Percentiles rank a stretch among this genome's conserved stretches.
phyloP scores from a whole-genome alignment of 768 basidiomycete species.

The Boletus bicolor region DNA sequence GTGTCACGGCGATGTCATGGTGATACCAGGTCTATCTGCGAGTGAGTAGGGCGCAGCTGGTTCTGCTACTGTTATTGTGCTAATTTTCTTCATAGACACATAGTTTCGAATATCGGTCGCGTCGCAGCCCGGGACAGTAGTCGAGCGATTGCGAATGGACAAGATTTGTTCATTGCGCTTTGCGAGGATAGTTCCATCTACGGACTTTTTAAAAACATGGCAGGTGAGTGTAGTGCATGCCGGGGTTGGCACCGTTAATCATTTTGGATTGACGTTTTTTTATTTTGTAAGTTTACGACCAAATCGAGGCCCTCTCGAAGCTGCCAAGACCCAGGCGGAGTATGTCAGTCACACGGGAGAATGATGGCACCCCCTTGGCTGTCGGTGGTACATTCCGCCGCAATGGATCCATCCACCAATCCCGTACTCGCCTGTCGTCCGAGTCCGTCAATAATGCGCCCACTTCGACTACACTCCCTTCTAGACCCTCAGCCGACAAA shows the following conservation, averaged over 20 bases:
- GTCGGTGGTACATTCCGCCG: slow-evolving; percentile 18
- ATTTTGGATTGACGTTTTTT: slow-evolving; percentile 17
- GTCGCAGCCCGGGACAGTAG: slow-evolving; percentile 86
- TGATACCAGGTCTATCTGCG: slow-evolving; percentile 71
- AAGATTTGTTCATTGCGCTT: slow-evolving; percentile 83
- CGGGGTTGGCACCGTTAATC: not conserved
- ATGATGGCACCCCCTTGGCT: slow-evolving; percentile 45
- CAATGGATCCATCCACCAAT: slow-evolving; percentile 23
- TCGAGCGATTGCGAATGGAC: slow-evolving; percentile 65
- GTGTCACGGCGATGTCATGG: slow-evolving; percentile 15
- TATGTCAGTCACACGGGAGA: slow-evolving; percentile 66
- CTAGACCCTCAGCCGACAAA: slow-evolving; percentile 65
- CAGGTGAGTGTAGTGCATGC: slow-evolving; percentile 48
- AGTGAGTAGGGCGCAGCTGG: slow-evolving; percentile 50
- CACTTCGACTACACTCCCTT: slow-evolving; percentile 22
- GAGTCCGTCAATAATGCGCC: slow-evolving; percentile 35
- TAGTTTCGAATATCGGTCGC: slow-evolving; percentile 77
- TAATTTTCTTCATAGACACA: slow-evolving; percentile 53
- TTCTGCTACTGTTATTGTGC: not conserved
- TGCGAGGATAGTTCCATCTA: slow-evolving; percentile 91
- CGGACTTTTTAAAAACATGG: slow-evolving; percentile 80
- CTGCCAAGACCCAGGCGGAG: slow-evolving; percentile 56
- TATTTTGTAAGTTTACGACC: slow-evolving; percentile 59
- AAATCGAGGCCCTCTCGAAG: slow-evolving; percentile 69
- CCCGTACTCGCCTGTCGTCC: slow-evolving; percentile 35